Percentiles rank a stretch among this genome's conserved stretches.
Conservation (phyloP, 345 rosid genomes). For the Eucalyptus marginata region DNA sequence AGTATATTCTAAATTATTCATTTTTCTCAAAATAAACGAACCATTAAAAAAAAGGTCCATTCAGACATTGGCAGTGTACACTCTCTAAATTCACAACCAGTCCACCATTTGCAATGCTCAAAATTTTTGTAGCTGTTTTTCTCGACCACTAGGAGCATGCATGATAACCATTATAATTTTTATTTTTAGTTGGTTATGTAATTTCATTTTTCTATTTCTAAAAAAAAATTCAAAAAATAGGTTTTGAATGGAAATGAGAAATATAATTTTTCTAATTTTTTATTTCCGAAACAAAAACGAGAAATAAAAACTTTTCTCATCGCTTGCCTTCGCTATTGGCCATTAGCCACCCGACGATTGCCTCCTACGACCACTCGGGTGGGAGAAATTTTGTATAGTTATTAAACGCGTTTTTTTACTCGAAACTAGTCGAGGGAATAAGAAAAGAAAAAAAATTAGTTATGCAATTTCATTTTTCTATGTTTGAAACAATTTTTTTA, state of each 20-base stretch:
- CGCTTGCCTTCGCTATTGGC: accelerated
- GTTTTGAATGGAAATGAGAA: not conserved
- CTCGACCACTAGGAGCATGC: accelerated
- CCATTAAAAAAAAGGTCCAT: not conserved
- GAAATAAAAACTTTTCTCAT: not conserved
- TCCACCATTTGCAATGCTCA: not conserved
- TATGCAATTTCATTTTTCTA: no score
- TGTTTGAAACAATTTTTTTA: accelerated
- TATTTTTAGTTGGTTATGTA: not conserved
- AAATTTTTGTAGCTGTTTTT: no score
- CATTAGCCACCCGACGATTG: accelerated
- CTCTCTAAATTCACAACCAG: no score
- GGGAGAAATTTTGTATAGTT: not conserved
- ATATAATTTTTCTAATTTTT: accelerated
- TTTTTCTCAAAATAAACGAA: no score
- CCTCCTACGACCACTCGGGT: accelerated
- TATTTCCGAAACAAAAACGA: accelerated
- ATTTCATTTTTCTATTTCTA: not conserved
- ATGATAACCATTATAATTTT: accelerated
- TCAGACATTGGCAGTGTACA: not conserved
- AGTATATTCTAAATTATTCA: no score
- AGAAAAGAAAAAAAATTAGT: accelerated
- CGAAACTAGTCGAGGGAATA: accelerated
- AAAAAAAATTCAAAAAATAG: no score
- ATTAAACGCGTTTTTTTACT: accelerated